Evolutionary conservation across 2,329 filamentous ascomycete species (phyloP).

Genomic region (Pseudogymnoascus sp.): DNA sequence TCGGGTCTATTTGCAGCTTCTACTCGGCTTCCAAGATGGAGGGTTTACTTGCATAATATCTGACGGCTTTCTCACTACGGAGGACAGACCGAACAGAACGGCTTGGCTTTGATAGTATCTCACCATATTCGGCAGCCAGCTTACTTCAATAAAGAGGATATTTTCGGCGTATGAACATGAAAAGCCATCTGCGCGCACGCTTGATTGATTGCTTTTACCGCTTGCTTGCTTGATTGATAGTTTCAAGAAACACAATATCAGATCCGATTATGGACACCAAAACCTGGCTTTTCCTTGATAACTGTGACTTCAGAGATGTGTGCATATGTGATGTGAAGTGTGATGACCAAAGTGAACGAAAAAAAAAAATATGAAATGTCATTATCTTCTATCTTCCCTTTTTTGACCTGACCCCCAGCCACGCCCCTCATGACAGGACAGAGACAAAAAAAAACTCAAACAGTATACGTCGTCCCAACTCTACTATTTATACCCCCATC

Average conservation of each 20-base stretch:
- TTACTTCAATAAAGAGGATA: neutral
- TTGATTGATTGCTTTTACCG: neutral
- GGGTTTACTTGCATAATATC: neutral
- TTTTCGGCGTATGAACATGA: neutral
- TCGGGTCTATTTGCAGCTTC: neutral
- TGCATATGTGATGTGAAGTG: neutral
- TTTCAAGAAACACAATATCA: neutral
- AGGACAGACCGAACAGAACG: neutral
- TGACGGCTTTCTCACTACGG: neutral
- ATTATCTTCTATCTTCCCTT: conserved; percentile 7
- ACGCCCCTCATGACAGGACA: neutral
- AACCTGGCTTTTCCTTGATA: no score
- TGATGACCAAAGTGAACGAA: neutral
- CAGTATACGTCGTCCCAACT: neutral
- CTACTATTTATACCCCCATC: neutral
- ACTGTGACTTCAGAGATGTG: no score
- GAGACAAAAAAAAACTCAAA: neutral
- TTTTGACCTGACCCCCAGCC: neutral
- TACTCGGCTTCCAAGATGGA: neutral
- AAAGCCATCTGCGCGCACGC: neutral
- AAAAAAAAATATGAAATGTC: conserved; percentile 4
- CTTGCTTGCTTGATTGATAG: neutral
- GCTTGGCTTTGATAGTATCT: neutral
- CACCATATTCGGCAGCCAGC: neutral
- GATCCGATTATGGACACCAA: neutral